phyloP scores from a whole-genome alignment of 2,329 filamentous ascomycete species.

The Nannizziopsis barbatae region DNA sequence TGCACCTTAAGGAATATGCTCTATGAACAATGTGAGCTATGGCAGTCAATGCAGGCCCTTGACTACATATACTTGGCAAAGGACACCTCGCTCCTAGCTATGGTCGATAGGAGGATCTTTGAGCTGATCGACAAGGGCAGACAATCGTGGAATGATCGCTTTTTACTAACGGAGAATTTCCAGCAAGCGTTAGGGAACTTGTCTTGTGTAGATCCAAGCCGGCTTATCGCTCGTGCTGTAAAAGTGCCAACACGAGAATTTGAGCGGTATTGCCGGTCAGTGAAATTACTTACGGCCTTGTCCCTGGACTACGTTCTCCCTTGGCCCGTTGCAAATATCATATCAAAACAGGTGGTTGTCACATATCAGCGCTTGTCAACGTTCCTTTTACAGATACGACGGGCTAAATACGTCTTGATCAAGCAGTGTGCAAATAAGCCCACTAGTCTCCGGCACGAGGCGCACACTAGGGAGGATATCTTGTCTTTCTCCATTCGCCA shows the following conservation, averaged over 20 bases:
- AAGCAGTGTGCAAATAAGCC: constrained; percentile 34
- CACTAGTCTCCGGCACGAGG: constrained; percentile 25
- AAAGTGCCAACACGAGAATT: constrained; percentile 34
- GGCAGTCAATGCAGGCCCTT: constrained; percentile 53
- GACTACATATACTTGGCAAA: constrained; percentile 64
- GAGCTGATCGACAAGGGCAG: constrained; percentile 55
- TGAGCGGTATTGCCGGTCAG: constrained; percentile 44
- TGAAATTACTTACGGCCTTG: constrained; percentile 53
- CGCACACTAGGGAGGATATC: constrained; percentile 22
- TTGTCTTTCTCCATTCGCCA: constrained; percentile 46
- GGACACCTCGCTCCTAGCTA: constrained; percentile 57
- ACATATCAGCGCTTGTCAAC: constrained; percentile 64
- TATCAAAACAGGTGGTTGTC: constrained; percentile 52
- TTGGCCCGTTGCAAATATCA: constrained; percentile 58
- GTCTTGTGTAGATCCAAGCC: constrained; percentile 46
- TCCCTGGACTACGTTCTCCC: constrained; percentile 56
- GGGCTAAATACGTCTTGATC: constrained; percentile 57
- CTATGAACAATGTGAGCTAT: constrained; percentile 57
- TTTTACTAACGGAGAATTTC: constrained; percentile 64
- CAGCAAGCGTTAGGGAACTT: constrained; percentile 56
- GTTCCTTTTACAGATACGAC: constrained; percentile 64
- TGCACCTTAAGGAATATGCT: constrained; percentile 54
- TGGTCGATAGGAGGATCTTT: constrained; percentile 60
- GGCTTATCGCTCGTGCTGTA: constrained; percentile 48
- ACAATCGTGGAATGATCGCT: constrained; percentile 65